Conservation (phyloP, 345 rosid genomes). For the Aurinia saxatilis region DNA sequence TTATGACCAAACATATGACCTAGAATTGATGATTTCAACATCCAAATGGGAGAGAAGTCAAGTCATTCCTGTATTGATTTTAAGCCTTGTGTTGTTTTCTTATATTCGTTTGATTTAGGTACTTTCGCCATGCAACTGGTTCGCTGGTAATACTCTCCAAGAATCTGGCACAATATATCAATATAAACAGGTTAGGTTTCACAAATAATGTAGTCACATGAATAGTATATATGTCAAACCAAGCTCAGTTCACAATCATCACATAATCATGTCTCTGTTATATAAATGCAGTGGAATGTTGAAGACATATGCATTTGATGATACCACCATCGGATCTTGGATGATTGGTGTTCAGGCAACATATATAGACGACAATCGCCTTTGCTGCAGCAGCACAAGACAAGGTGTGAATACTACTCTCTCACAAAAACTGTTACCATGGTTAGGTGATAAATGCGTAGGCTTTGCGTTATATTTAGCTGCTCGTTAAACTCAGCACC, state of each 20-base stretch:
- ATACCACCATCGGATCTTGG: slow-evolving; percentile 88
- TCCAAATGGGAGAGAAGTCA: too few relatives aligned
- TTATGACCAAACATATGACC: too few relatives aligned
- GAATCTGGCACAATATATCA: slow-evolving; percentile 71
- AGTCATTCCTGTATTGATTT: too few relatives aligned
- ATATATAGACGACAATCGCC: slow-evolving; percentile 79
- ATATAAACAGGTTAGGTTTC: slow-evolving; percentile 66
- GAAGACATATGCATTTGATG: slow-evolving; percentile 82
- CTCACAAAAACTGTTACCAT: slow-evolving; percentile 1
- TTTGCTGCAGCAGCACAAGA: slow-evolving; percentile 79
- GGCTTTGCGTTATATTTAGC: slow-evolving; percentile 1
- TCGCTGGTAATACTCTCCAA: slow-evolving; percentile 69
- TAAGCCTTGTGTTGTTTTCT: too few relatives aligned
- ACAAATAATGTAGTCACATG: not conserved
- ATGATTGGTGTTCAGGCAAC: slow-evolving; percentile 91
- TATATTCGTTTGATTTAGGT: slow-evolving; percentile 37
- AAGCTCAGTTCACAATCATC: not conserved
- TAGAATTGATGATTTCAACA: too few relatives aligned
- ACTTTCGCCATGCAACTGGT: slow-evolving; percentile 82
- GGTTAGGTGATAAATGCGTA: slow-evolving; percentile 10
- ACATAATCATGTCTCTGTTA: not conserved
- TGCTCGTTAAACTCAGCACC: not conserved
- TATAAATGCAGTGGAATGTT: slow-evolving; percentile 69
- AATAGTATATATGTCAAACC: not conserved
- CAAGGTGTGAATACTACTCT: slow-evolving; percentile 45